phyloP scores from a whole-genome alignment of 2,329 filamentous ascomycete genomes.

The Rosellinia necatrix region DNA sequence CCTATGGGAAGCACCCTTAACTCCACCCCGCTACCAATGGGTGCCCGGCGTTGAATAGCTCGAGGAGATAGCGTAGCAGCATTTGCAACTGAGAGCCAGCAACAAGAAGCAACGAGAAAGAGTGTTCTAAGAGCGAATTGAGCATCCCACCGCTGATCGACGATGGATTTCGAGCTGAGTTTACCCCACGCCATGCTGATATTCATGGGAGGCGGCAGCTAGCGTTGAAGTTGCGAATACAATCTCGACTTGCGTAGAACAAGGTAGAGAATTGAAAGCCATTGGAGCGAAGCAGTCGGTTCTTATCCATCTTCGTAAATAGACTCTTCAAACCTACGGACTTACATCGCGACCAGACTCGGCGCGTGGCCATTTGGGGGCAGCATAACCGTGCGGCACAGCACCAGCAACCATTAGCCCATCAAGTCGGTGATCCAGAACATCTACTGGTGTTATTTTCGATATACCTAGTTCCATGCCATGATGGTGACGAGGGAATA shows the following conservation, averaged over 20 bases:
- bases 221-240: background rate
- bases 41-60: background rate
- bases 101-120: background rate
- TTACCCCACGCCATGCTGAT: background rate
- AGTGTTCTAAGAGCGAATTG: background rate
- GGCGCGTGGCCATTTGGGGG: background rate
- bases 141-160: background rate
- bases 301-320: background rate
- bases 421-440: background rate
- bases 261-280: background rate
- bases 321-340: background rate
- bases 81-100: background rate
- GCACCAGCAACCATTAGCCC: background rate
- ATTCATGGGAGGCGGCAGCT: background rate
- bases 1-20: constrained; percentile 9
- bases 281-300: background rate
- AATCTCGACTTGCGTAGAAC: background rate
- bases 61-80: background rate
- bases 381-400: background rate
- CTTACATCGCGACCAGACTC: too few relatives aligned
- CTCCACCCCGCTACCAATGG: background rate
- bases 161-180: background rate
- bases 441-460: background rate
- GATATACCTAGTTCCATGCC: too few relatives aligned
- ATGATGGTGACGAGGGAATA: too few relatives aligned